Base-by-base conservation (phyloP, 2,329 filamentous ascomycete genomes). In the Karstenula rhodostoma region DNA sequence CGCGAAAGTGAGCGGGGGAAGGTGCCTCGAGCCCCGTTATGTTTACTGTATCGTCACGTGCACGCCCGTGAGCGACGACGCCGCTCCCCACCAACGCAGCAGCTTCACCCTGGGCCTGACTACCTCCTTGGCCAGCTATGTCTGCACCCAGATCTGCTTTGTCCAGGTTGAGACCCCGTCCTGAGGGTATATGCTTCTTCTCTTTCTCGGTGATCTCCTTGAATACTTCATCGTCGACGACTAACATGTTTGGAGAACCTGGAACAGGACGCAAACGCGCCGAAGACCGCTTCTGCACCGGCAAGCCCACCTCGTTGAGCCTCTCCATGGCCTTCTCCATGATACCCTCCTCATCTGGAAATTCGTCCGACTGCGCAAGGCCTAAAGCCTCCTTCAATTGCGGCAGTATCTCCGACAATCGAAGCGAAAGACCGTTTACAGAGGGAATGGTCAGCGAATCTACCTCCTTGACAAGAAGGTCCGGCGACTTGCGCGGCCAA, bases 361-460 rank as follows among this genome's bases (percentile, higher is more conserved):
- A 77, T 33, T 73, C 74, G 23, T 66, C 67, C 15, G 74, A 61
- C 49, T 73, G 77, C 35, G 77, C 74, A n/a, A 62, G 22, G 23
- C 77, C 72, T 56, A 78, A 75, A 47, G 79, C 72, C 53, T 78
- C 77, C 25, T 70, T 76, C 53, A 84, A 63, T 10, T 79, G 78
- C 5, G 81, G 82, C 19, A 83, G 64, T 13, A 82, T 71, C 67
- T 81, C 79, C 0, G 81, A 82, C 13, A 84, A 69, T 22, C 81
- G 77, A 52, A 82, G 75, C 1, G 81, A 82, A 8, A 84, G 72
- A 12, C 75, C 79, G 29, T 73, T 74, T 17, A 83, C 76, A 4
- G 79, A 82, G 17, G 82, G 82, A 25, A 84, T 79, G 4, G 78
- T 79, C 23, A 84, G 67, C 32, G 78, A 75, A 27, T 82, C 78